Evolutionary conservation across 805 yeast species (phyloP).

Genomic region (Wickerhamiella australiensis): DNA sequence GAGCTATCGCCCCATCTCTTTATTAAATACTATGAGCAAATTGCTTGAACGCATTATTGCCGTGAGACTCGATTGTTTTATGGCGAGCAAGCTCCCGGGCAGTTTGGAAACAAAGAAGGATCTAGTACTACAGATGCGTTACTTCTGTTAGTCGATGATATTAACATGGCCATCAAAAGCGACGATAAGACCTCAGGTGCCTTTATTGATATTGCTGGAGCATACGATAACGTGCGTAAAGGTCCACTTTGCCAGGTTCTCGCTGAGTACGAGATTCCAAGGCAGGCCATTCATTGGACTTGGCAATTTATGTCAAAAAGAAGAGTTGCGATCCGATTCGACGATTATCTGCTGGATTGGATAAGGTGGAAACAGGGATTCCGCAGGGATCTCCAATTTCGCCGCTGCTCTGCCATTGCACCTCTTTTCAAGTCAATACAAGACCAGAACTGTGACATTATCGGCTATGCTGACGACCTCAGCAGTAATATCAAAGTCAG

Average conservation of each 20-base stretch:
- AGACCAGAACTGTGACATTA: neutral
- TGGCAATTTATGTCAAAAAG: neutral
- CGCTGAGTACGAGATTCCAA: neutral
- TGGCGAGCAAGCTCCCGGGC: neutral
- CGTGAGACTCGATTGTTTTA: neutral
- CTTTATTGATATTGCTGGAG: neutral
- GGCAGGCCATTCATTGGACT: neutral
- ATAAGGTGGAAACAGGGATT: neutral
- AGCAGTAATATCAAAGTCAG: neutral
- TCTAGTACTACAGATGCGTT: neutral
- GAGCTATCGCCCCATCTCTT: neutral
- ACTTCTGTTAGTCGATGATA: neutral
- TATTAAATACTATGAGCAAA: constrained; percentile 2
- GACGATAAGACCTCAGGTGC: neutral
- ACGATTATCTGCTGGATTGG: neutral
- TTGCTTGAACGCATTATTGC: neutral
- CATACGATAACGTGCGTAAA: neutral
- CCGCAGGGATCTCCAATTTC: constrained; percentile 2
- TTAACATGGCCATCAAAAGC: neutral
- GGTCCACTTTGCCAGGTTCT: neutral
- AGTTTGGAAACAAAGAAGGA: neutral
- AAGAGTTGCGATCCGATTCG: neutral
- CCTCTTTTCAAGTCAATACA: neutral
- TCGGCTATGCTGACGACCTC: constrained; percentile 2
- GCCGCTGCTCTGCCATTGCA: neutral